phyloP scores from a whole-genome alignment of 2,329 filamentous ascomycete species.

The Arthrobotrys musiformis region DNA sequence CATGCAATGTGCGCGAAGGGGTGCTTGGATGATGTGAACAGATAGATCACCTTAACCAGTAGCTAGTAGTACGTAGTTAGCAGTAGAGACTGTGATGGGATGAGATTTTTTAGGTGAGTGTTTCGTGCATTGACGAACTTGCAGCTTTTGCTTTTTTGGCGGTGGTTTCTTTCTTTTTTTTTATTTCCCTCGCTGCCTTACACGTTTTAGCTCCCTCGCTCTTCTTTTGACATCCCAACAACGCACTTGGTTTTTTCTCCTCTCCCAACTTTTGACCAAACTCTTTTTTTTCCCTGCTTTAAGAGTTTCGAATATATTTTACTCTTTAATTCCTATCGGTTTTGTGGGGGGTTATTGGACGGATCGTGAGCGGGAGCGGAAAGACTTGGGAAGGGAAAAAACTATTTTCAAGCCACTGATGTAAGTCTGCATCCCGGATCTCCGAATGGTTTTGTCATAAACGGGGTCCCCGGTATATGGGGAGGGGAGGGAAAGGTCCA shows the following conservation, averaged over 20 bases:
- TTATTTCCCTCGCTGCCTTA: not conserved
- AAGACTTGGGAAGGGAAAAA: not conserved
- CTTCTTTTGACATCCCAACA: not conserved
- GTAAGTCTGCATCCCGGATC: constrained; percentile 8
- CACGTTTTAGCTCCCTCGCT: not conserved
- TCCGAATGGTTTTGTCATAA: not conserved
- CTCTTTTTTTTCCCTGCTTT: not conserved
- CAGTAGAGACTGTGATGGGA: not conserved
- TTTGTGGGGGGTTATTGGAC: not conserved
- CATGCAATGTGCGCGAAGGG: constrained; percentile 10
- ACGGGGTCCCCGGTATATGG: not conserved
- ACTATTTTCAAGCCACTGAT: constrained; percentile 5
- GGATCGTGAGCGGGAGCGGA: constrained; percentile 6
- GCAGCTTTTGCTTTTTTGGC: constrained; percentile 11
- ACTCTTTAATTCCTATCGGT: not conserved
- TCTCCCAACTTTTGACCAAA: not conserved
- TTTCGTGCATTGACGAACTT: constrained; percentile 4
- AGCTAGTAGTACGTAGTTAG: too few species aligned
- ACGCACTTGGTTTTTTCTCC: not conserved
- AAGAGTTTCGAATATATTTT: constrained; percentile 5
- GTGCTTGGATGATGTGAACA: not conserved
- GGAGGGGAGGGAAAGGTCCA: not conserved
- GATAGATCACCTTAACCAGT: too few species aligned
- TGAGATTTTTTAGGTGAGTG: not conserved
- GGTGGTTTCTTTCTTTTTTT: not conserved